Evolutionary conservation across 495 filamentous ascomycete species (phyloP), one percentile per base, ranked within the genome.

Genomic region (Glonium stellatum): DNA sequence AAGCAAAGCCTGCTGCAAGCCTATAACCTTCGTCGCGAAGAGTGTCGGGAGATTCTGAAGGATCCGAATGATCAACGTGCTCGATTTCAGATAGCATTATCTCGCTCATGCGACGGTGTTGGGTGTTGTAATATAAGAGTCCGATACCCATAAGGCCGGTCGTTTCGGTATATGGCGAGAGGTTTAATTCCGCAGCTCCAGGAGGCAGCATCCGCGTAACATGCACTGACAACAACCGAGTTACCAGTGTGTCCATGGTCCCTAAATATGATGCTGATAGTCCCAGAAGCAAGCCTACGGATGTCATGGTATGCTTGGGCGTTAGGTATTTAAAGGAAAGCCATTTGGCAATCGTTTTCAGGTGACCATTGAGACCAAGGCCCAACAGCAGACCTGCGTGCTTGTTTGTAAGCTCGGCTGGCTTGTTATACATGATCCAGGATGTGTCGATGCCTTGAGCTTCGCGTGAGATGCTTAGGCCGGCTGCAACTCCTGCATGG

Each of bases 391-490:
- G 93, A 0, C 93, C 93, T 50, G 93, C 95, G 69, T 99, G 93
- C 13, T 92, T 83, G 67, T 97, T 96, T 41, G 83, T 93, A 1
- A 95, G 82, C 25, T 99, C 95, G 36, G 83, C 80, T 0, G 95
- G 92, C 69, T 96, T 97, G 75, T 99, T 99, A 76, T 93, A 97
- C 39, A 96, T 78, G 65, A 99, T 96, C 93, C 93, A 99, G 0
- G 91, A 96, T 1, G 91, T 96, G 65, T 99, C 93, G 60, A 99
- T 96, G 5, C 91, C 90, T 70, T 89, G 91, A 0, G 92, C 93
- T 35, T 90, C 80, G 25, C 84, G 87, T 0, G 95, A 95, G 53
- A 97, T 95, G 36, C 88, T 89, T 51, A 99, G 76, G 9, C 92
- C 93, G 12, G 87, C 87, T 5, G 92, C 84, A 21, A 95, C 93